Evolutionary conservation across 257 asterid genomes (phyloP).

Genomic region (Solanum habrochaites): DNA sequence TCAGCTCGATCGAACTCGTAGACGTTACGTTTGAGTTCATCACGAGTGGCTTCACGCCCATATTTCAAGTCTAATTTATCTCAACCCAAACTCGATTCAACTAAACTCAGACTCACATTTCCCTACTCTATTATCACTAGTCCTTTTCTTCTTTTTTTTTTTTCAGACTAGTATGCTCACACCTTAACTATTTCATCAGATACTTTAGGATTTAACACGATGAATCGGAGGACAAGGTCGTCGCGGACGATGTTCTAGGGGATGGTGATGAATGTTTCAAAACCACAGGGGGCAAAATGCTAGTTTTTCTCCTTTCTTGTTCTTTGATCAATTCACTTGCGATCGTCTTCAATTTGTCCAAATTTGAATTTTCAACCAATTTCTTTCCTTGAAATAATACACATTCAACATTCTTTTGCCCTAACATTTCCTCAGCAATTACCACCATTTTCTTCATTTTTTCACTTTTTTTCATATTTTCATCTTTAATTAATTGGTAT

Average conservation of each 20-base stretch:
- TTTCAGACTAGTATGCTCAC: neutral
- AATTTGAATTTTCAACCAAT: slow-evolving; percentile 32
- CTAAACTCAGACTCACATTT: neutral
- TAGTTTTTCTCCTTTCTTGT: slow-evolving; percentile 46
- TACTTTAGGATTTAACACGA: slow-evolving; percentile 4
- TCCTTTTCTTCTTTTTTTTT: neutral
- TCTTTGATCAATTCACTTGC: slow-evolving; percentile 55
- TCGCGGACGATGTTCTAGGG: slow-evolving; percentile 55
- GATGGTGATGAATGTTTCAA: slow-evolving; percentile 35
- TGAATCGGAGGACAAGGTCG: slow-evolving; percentile 45
- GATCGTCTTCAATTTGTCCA: slow-evolving; percentile 40
- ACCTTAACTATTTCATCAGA: neutral
- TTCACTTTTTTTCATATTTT: neutral
- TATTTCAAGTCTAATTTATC: neutral
- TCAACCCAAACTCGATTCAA: neutral
- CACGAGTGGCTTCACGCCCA: neutral
- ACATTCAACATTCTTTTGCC: slow-evolving; percentile 57
- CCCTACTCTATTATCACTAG: neutral
- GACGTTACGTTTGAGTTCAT: neutral
- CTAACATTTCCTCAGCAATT: slow-evolving; percentile 39
- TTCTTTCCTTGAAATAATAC: slow-evolving; percentile 61
- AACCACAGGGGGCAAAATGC: slow-evolving; percentile 37
- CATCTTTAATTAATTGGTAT: neutral
- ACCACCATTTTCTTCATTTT: neutral
- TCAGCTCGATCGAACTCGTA: neutral